phyloP scores from a whole-genome alignment of 768 basidiomycete genomes.

The Termitomyces titanicus region DNA sequence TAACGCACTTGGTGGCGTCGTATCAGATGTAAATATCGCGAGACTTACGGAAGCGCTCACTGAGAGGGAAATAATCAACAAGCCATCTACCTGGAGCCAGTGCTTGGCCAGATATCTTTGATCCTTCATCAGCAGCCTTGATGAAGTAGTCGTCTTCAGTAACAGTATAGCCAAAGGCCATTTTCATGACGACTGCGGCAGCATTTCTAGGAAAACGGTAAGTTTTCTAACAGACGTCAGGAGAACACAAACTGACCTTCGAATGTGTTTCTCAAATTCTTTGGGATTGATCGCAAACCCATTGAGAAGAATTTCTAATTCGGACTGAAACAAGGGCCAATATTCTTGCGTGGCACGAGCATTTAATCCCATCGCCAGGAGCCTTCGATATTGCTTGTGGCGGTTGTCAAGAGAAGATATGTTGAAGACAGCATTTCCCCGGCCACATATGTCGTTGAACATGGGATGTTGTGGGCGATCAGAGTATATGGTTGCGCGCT shows the following conservation, averaged over 20 bases:
- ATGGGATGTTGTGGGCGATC: conserved; percentile 48
- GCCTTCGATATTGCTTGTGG: conserved; percentile 37
- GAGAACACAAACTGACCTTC: conserved; percentile 25
- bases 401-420: conserved; percentile 35
- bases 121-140: conserved; percentile 33
- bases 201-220: conserved; percentile 25
- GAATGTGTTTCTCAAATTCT: conserved; percentile 31
- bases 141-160: conserved; percentile 35
- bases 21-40: neutral
- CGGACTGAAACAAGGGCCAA: conserved; percentile 32
- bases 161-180: conserved; percentile 39
- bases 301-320: conserved; percentile 29
- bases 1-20: conserved; percentile 33
- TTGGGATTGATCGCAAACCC: conserved; percentile 28
- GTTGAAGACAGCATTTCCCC: conserved; percentile 39
- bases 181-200: conserved; percentile 37
- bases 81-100: conserved; percentile 39
- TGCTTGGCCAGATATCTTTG: conserved; percentile 38
- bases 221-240: neutral
- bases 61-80: conserved; percentile 38
- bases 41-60: conserved; percentile 18
- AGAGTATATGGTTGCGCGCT: conserved; percentile 50
- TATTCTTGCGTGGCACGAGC: conserved; percentile 31
- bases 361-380: conserved; percentile 35
- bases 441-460: conserved; percentile 39